A percentile compares a stretch with the other conserved stretches of the same genome.
These are phyloP conservation scores for Fusarium pseudoanthophilum DNA, from an alignment of 2,329 filamentous ascomycete species.

Conservation along the genomic window DNA sequence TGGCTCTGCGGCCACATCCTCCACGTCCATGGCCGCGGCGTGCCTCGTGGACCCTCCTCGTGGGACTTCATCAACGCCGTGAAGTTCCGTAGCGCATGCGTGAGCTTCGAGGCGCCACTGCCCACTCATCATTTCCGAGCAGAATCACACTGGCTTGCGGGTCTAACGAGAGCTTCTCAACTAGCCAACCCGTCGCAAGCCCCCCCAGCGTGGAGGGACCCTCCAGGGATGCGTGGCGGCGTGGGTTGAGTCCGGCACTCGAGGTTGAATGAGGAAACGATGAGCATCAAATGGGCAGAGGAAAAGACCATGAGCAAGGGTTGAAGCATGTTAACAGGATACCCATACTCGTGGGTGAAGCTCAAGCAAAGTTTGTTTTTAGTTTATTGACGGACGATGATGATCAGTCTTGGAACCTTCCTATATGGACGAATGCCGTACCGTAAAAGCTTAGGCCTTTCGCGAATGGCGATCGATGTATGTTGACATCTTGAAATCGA, in stretches of 20 bases:
- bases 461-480: conserved; percentile 8
- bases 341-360: not conserved
- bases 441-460: not conserved
- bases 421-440: conserved; percentile 6
- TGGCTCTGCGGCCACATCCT: conserved; percentile 15
- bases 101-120: conserved; percentile 15
- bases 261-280: conserved; percentile 23
- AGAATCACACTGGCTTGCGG: conserved; percentile 32
- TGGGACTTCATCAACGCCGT: conserved; percentile 31
- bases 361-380: conserved; percentile 12
- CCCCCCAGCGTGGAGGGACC: conserved; percentile 21
- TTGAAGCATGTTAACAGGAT: not conserved
- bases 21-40: conserved; percentile 31
- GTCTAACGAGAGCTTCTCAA: conserved; percentile 20
- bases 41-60: conserved; percentile 31
- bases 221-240: conserved; percentile 33
- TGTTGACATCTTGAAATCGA: conserved; percentile 3
- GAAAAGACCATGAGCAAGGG: not conserved
- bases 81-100: conserved; percentile 28
- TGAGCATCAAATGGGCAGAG: conserved; percentile 22
- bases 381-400: not conserved
- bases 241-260: conserved; percentile 23
- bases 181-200: conserved; percentile 18
- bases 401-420: conserved; percentile 1
- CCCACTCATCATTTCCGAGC: conserved; percentile 43